Base-by-base conservation (phyloP, 495 filamentous ascomycete species). In the Halenospora varia region DNA sequence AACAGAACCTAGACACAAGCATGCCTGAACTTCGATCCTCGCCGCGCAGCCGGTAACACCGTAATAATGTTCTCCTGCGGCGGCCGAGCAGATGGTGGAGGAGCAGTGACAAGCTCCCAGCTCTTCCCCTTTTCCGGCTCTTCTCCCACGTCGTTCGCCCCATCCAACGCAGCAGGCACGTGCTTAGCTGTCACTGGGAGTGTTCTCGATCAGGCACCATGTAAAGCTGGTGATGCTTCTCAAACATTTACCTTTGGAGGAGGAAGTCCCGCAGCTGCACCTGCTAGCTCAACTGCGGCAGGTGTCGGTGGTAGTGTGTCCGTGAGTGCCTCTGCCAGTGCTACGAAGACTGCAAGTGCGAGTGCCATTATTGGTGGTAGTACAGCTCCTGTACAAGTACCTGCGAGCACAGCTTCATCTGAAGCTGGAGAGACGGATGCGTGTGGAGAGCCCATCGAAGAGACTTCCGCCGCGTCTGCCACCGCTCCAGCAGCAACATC, bases 1-100 rank as follows among this genome's bases (percentile, higher is more conserved):
- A n/a, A n/a, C n/a, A n/a, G n/a, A n/a, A n/a, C n/a, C 22, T 39
- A 75, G 73, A 82, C 79, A 1, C 74, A 81, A 59, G 80, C 79
- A 41, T 83, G 80, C 53, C 66, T 80, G 56, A 81, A 80, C 70
- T 79, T 81, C 47, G 78, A 83, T 57, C 67, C 68, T 29, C 67
- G 78, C 13, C 66, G 78, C 20, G 61, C 65, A 15, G 64, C 67
- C 0, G 75, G 73, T 2, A 75, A 82, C 44, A 76, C 71, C 0
- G 78, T 81, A 22, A 75, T 66, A 10, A 62, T 82, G 50, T 83
- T 82, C 55, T 77, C 77, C 15, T 83, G 80, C 52, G 80, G 79
- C 41, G 80, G 80, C 1, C 68, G 78, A n/a, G 80, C 78, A 13
- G 80, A 79, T 53, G 80, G 79, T 46, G 68, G 75, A 17, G 79